Evolutionary conservation across 2,329 filamentous ascomycete species (phyloP).

Genomic region (Tolypocladium paradoxum): DNA sequence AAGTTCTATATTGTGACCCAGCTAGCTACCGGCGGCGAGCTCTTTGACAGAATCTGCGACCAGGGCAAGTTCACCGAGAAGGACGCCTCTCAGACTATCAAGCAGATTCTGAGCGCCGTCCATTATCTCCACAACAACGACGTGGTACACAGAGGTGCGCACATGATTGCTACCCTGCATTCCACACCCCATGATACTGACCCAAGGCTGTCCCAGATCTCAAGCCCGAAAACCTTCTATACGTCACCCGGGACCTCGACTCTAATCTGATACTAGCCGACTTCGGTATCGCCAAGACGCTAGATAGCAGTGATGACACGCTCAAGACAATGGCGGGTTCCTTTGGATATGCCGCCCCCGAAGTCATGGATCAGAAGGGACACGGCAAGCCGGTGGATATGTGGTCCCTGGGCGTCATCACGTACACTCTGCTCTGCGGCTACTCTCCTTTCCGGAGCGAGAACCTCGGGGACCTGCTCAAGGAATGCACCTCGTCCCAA

Average conservation of each 20-base stretch:
- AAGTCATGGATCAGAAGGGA: constrained; percentile 95
- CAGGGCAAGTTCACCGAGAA: constrained; percentile 98
- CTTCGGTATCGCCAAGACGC: constrained; percentile 97
- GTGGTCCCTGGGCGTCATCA: constrained; percentile 99
- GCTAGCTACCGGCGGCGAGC: constrained; percentile 85
- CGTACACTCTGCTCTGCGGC: constrained; percentile 93
- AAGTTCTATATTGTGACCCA: constrained; percentile 99
- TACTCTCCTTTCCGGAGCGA: constrained; percentile 98
- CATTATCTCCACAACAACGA: constrained; percentile 91
- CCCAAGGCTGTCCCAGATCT: constrained; percentile 50
- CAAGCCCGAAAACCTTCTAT: constrained; percentile 95
- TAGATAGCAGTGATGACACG: constrained; percentile 81
- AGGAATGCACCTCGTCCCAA: constrained; percentile 75
- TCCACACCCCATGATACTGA: not conserved
- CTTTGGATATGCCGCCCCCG: constrained; percentile 93
- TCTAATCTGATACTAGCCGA: constrained; percentile 90
- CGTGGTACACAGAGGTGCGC: constrained; percentile 82
- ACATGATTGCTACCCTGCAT: not conserved
- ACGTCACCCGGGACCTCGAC: constrained; percentile 64
- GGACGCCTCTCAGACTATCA: constrained; percentile 91
- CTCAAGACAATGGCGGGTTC: constrained; percentile 98
- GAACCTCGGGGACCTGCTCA: constrained; percentile 83
- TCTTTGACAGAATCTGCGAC: constrained; percentile 97
- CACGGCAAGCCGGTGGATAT: constrained; percentile 98
- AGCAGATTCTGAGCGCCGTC: constrained; percentile 84